Percentiles rank a stretch among this genome's conserved stretches.
Conservation (phyloP, 176 grass and related monocot species). For the Paspalum vaginatum region DNA sequence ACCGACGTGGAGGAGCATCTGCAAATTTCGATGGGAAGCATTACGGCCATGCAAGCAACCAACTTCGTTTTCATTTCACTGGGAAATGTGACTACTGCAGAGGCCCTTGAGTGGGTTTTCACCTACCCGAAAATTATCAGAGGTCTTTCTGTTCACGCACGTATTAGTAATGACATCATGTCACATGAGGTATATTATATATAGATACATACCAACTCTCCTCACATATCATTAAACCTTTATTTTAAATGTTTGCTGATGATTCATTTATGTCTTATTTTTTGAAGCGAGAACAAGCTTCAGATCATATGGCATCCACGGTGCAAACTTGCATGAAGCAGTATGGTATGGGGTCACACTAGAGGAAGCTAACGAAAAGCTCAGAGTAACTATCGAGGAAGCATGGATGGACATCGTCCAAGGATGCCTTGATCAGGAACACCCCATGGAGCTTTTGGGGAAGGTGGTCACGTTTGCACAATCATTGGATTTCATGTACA, state of each 20-base stretch:
- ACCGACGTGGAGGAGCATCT: not conserved
- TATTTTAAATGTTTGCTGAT: not conserved
- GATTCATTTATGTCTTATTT: not conserved
- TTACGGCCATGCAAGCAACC: not conserved
- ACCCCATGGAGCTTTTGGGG: not conserved
- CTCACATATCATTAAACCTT: not conserved
- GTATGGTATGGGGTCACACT: not conserved
- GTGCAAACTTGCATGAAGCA: constrained; percentile 8
- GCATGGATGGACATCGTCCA: constrained; percentile 34
- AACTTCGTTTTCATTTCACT: not conserved
- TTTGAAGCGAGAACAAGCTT: not conserved
- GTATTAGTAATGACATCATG: not conserved
- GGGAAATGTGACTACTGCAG: not conserved
- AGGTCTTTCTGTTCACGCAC: not conserved
- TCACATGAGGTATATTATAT: not conserved
- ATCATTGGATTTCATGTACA: constrained; percentile 24
- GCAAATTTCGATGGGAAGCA: not conserved
- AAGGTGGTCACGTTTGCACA: not conserved
- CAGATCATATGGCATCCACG: not conserved
- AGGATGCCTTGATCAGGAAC: not conserved
- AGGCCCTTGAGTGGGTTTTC: not conserved
- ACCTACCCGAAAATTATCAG: not conserved
- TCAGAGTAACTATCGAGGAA: not conserved
- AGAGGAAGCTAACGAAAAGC: not conserved
- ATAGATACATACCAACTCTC: not conserved